These are phyloP conservation scores for Penicillium sp. DNA, from an alignment of 2,329 filamentous ascomycete genomes.

Conservation along the genomic window DNA sequence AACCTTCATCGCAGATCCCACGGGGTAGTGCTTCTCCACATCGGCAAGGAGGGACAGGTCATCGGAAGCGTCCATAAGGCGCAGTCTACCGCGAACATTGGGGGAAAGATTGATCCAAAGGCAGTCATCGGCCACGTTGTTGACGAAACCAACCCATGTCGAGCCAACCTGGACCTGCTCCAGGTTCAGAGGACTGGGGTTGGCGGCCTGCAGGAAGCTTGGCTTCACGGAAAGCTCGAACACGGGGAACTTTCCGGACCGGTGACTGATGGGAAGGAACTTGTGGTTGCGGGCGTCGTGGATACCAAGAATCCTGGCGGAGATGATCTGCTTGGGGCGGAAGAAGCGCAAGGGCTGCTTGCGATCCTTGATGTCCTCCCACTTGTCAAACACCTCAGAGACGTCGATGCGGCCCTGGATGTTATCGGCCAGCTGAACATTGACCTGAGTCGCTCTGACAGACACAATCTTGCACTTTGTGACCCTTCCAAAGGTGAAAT, in stretches of 20 bases:
- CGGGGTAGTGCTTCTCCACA: conserved; percentile 68
- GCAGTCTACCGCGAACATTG: conserved; percentile 73
- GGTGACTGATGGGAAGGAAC: conserved; percentile 84
- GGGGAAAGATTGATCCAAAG: conserved; percentile 89
- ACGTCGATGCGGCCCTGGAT: conserved; percentile 87
- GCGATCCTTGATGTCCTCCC: conserved; percentile 74
- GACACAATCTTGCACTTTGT: conserved; percentile 69
- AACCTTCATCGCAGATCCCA: conserved; percentile 79
- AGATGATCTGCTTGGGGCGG: conserved; percentile 59
- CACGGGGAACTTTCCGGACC: conserved; percentile 65
- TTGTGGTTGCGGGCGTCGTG: conserved; percentile 85
- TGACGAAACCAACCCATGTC: conserved; percentile 73
- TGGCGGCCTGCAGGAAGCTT: conserved; percentile 45
- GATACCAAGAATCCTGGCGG: conserved; percentile 70
- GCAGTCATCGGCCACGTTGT: conserved; percentile 70
- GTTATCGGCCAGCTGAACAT: conserved; percentile 78
- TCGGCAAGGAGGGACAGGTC: conserved; percentile 72
- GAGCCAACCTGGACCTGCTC: conserved; percentile 65
- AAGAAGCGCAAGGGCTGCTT: conserved; percentile 73
- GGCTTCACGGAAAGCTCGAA: conserved; percentile 80
- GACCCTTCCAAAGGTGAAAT: conserved; percentile 63
- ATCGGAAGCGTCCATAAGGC: conserved; percentile 74
- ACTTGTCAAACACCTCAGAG: conserved; percentile 79
- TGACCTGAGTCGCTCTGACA: conserved; percentile 83
- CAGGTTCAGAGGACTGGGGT: conserved; percentile 58